Evolutionary conservation across 345 rosid species (phyloP).

Genomic region (Boechera stricta): DNA sequence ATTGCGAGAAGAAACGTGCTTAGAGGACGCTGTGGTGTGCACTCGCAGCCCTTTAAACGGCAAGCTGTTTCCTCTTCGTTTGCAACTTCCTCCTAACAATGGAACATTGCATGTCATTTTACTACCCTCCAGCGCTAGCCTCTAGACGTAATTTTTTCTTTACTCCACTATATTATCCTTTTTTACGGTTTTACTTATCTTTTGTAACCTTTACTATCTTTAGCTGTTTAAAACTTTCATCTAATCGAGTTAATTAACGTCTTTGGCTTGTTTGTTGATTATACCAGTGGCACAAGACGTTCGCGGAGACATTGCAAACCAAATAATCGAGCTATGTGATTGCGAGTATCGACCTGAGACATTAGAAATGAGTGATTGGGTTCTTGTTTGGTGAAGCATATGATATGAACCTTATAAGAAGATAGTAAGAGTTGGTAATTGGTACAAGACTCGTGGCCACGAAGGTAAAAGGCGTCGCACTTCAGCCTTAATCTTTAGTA

Average conservation of each 20-base stretch:
- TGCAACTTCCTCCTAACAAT: constrained; percentile 95
- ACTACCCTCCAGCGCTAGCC: constrained; percentile 53
- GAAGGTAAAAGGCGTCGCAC: not conserved
- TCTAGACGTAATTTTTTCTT: constrained; percentile 47
- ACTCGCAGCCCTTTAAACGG: constrained; percentile 87
- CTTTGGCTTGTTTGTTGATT: constrained; percentile 20
- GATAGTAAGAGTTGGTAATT: constrained; percentile 25
- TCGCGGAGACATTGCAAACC: not conserved
- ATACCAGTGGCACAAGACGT: constrained; percentile 11
- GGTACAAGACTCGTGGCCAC: constrained; percentile 31
- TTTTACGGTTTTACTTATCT: not conserved
- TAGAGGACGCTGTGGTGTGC: constrained; percentile 77
- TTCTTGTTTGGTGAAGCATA: constrained; percentile 32
- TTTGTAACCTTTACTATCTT: too few species aligned
- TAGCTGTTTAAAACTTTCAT: too few species aligned
- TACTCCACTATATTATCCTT: not conserved
- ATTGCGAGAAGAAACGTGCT: constrained; percentile 71
- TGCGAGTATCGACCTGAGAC: not conserved
- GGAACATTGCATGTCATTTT: constrained; percentile 78
- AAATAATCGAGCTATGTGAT: constrained; percentile 1
- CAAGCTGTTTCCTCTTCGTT: constrained; percentile 78
- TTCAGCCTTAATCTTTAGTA: not conserved
- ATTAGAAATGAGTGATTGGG: constrained; percentile 9
- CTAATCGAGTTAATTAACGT: constrained; percentile 8
- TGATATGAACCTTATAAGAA: constrained; percentile 26